Evolutionary conservation across 495 filamentous ascomycete species (phyloP).

Genomic region (Trypethelium eluteriae): DNA sequence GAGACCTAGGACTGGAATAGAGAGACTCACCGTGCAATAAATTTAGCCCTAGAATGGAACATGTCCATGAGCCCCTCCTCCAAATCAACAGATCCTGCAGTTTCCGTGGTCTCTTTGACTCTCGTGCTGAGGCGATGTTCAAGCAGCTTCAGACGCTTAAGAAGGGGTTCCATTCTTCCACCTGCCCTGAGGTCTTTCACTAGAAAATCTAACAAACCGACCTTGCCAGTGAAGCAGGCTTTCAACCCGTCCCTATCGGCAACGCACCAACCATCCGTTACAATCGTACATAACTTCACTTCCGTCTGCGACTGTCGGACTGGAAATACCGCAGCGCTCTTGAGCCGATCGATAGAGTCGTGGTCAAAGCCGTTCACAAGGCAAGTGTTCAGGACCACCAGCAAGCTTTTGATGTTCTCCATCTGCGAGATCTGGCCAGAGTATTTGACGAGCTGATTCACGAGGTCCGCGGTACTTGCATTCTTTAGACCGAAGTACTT

Average conservation of each 20-base stretch:
- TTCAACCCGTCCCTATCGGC: neutral
- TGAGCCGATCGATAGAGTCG: constrained; percentile 8
- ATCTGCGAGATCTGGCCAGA: neutral
- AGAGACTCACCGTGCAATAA: neutral
- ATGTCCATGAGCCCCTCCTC: neutral
- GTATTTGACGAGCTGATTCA: neutral
- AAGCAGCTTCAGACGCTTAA: neutral
- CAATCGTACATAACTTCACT: neutral
- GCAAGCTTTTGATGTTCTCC: neutral
- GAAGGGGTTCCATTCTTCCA: neutral
- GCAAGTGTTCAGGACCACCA: neutral
- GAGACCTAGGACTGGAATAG: neutral
- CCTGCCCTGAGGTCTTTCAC: neutral
- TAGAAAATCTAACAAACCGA: constrained; percentile 1
- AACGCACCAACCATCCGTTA: constrained; percentile 4
- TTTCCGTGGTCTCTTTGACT: neutral
- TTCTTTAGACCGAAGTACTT: constrained; percentile 7
- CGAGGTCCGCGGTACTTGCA: neutral
- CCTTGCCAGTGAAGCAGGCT: constrained; percentile 7
- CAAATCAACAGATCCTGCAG: neutral
- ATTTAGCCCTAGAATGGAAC: constrained; percentile 12
- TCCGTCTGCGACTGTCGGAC: neutral
- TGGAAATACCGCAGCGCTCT: neutral
- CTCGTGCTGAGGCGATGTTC: constrained; percentile 10
- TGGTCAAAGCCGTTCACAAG: neutral